These are phyloP conservation scores for Thielaviopsis musarum DNA, from an alignment of 2,329 filamentous ascomycete genomes.

Conservation along the genomic window DNA sequence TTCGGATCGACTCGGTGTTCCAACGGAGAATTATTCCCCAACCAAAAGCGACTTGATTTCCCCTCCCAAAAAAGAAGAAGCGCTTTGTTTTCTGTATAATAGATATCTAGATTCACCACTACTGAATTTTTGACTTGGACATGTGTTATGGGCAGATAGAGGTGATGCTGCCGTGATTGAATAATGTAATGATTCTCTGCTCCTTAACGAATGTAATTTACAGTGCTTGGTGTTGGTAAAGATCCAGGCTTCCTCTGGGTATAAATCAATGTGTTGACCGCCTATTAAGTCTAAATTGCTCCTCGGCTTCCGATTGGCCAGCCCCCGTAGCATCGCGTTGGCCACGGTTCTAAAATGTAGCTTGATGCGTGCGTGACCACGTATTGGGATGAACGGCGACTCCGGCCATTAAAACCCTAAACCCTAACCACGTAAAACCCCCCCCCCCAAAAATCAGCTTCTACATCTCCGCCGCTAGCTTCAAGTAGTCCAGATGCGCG, in stretches of 20 bases:
- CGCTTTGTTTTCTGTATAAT: conserved; percentile 12
- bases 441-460: too few relatives aligned
- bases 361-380: neutral
- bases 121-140: neutral
- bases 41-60: neutral
- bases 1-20: neutral
- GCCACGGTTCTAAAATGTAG: neutral
- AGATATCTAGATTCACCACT: conserved; percentile 13
- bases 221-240: too few relatives aligned
- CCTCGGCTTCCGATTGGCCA: neutral
- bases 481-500: conserved; percentile 14
- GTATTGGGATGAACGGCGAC: too few relatives aligned
- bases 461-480: conserved; percentile 8
- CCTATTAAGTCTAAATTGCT: neutral
- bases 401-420: neutral
- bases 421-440: neutral
- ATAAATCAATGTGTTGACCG: neutral
- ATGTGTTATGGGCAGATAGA: neutral
- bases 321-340: neutral
- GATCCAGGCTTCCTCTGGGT: too few relatives aligned
- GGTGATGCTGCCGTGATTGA: conserved; percentile 1
- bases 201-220: neutral
- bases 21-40: neutral
- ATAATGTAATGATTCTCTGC: neutral
- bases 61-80: neutral